Evolutionary conservation across 2,329 filamentous ascomycete species (phyloP).

Genomic region (Scedosporium minutisporum): DNA sequence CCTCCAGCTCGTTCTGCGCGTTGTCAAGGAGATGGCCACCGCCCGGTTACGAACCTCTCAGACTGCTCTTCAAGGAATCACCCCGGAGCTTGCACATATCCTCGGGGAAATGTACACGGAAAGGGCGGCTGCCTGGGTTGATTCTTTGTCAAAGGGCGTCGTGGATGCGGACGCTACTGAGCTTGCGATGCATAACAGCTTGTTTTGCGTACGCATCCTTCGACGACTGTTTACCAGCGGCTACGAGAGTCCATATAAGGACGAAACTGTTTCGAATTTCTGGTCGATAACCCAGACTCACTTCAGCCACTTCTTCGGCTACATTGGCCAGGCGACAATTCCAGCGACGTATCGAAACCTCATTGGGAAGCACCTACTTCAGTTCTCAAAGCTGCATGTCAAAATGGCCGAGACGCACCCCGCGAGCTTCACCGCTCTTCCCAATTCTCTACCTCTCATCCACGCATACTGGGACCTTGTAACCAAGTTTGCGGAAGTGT

Average conservation of each 20-base stretch:
- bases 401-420: slow-evolving; percentile 74
- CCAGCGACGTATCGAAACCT: slow-evolving; percentile 46
- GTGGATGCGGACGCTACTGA: slow-evolving; percentile 50
- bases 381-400: slow-evolving; percentile 85
- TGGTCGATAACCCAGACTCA: slow-evolving; percentile 73
- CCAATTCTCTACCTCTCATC: slow-evolving; percentile 67
- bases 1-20: slow-evolving; percentile 68
- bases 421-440: slow-evolving; percentile 72
- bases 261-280: slow-evolving; percentile 64
- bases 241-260: slow-evolving; percentile 75
- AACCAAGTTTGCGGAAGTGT: slow-evolving; percentile 65
- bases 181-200: slow-evolving; percentile 63
- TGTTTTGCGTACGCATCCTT: slow-evolving; percentile 69
- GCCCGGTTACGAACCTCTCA: slow-evolving; percentile 67
- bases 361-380: slow-evolving; percentile 78
- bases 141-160: slow-evolving; percentile 42
- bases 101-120: slow-evolving; percentile 69
- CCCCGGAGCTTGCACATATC: slow-evolving; percentile 76
- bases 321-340: slow-evolving; percentile 46
- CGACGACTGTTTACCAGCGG: slow-evolving; percentile 70
- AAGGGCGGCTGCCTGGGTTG: slow-evolving; percentile 61
- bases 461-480: slow-evolving; percentile 80
- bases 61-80: slow-evolving; percentile 64
- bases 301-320: slow-evolving; percentile 63
- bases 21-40: slow-evolving; percentile 83